These are phyloP conservation scores for Quercus suber DNA, from an alignment of 306 rosid genomes.

Conservation along the genomic window DNA sequence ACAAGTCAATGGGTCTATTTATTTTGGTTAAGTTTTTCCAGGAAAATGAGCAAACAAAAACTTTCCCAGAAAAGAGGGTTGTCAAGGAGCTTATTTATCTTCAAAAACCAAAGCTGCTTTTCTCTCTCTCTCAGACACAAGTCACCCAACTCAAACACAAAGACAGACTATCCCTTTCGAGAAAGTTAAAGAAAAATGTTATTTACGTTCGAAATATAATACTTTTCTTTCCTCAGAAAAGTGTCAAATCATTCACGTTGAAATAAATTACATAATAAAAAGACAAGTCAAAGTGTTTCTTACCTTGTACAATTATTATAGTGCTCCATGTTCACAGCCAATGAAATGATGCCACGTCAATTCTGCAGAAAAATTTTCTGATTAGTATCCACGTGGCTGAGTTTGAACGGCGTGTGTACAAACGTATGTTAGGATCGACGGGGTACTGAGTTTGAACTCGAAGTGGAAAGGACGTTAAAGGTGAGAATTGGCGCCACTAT, in stretches of 20 bases:
- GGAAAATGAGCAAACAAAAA: neutral
- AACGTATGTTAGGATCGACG: neutral
- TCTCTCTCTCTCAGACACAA: no score
- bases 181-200: neutral
- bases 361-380: rapidly evolving
- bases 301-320: neutral
- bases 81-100: neutral
- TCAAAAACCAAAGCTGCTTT: neutral
- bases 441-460: neutral
- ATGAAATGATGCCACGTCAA: constrained; percentile 5
- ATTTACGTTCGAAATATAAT: neutral
- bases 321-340: neutral
- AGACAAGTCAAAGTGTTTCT: neutral
- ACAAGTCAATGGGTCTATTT: neutral
- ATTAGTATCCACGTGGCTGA: neutral
- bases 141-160: no score
- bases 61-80: neutral
- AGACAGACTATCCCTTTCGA: neutral
- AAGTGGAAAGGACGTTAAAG: neutral
- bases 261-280: neutral
- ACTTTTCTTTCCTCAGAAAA: neutral
- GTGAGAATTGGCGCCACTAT: constrained; percentile 27
- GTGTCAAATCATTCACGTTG: constrained; percentile 15
- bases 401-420: neutral
- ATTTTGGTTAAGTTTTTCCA: constrained; percentile 3